A percentile compares a stretch with the other conserved stretches of the same genome.
Conservation (phyloP, 2,329 filamentous ascomycete genomes). For the Tolypocladium inflatum region DNA sequence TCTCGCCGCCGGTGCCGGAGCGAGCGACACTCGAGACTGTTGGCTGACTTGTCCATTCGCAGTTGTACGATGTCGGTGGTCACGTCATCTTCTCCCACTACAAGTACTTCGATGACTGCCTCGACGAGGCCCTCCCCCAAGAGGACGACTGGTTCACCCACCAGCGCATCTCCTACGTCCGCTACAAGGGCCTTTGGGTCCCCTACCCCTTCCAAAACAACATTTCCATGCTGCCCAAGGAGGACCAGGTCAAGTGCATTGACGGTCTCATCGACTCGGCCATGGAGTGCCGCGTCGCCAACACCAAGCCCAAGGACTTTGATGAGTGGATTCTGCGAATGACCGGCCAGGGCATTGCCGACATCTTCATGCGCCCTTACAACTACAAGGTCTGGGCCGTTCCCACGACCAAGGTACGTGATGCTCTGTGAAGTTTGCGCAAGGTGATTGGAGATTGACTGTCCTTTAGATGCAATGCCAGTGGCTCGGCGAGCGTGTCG, state of each 20-base stretch:
- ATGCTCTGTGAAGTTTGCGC: not conserved
- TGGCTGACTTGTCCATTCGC: conserved; percentile 10
- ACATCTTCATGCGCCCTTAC: conserved; percentile 98
- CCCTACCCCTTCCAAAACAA: conserved; percentile 99
- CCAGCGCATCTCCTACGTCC: conserved; percentile 97
- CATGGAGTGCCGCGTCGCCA: conserved; percentile 74
- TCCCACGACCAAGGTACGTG: conserved; percentile 81
- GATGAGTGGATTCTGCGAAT: conserved; percentile 97
- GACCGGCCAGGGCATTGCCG: conserved; percentile 79
- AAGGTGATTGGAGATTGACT: not conserved
- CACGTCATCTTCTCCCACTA: conserved; percentile 99
- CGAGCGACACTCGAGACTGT: conserved; percentile 4
- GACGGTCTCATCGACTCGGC: conserved; percentile 95
- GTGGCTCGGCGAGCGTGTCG: conserved; percentile 98
- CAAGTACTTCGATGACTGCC: conserved; percentile 99
- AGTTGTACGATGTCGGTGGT: conserved; percentile 97
- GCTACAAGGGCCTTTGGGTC: conserved; percentile 93
- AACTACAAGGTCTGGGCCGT: conserved; percentile 99
- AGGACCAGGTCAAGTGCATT: conserved; percentile 90
- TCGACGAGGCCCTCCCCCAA: conserved; percentile 91
- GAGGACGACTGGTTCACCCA: conserved; percentile 95
- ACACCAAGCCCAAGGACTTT: conserved; percentile 90
- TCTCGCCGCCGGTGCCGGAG: not conserved
- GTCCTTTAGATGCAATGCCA: conserved; percentile 82
- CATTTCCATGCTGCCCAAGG: conserved; percentile 95